A percentile compares a stretch with the other conserved stretches of the same genome.
These are phyloP conservation scores for Seminavis robusta DNA, from an alignment of 108 stramenopile genomes.

Conservation along the genomic window DNA sequence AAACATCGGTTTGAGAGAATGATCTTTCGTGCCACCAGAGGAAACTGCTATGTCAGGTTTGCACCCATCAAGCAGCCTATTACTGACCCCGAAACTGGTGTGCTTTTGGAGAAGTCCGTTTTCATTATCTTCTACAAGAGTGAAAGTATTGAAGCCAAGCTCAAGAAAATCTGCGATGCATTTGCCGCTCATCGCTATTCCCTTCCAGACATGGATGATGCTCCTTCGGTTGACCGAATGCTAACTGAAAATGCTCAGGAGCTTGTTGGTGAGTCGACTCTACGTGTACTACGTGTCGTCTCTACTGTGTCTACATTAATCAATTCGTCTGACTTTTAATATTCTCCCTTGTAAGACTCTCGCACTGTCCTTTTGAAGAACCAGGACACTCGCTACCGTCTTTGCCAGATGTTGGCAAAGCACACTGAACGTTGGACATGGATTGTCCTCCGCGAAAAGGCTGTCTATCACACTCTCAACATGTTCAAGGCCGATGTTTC, in stretches of 20 bases:
- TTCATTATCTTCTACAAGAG: slow-evolving; percentile 98
- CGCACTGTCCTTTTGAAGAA: slow-evolving; percentile 93
- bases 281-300: no score
- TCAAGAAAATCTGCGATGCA: slow-evolving; percentile 98
- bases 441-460: slow-evolving; percentile 90
- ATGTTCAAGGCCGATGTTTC: slow-evolving; percentile 95
- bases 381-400: slow-evolving; percentile 89
- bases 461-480: slow-evolving; percentile 97
- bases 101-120: slow-evolving; percentile 84
- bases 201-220: slow-evolving; percentile 93
- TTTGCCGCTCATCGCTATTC: slow-evolving; percentile 92
- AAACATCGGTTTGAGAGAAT: slow-evolving; percentile 93
- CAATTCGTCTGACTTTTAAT: no score
- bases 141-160: slow-evolving; percentile 87
- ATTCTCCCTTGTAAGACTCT: no score
- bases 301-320: no score
- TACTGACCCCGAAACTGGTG: slow-evolving; percentile 81
- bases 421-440: slow-evolving; percentile 89
- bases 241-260: slow-evolving; percentile 86
- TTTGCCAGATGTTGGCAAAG: slow-evolving; percentile 88
- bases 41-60: slow-evolving; percentile 96
- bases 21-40: slow-evolving; percentile 95
- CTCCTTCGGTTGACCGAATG: slow-evolving; percentile 76
- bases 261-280: no score
- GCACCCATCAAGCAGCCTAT: slow-evolving; percentile 91